Evolutionary conservation across 2,329 filamentous ascomycete genomes (phyloP).

Genomic region (Phaeophleospora eucalypticola): DNA sequence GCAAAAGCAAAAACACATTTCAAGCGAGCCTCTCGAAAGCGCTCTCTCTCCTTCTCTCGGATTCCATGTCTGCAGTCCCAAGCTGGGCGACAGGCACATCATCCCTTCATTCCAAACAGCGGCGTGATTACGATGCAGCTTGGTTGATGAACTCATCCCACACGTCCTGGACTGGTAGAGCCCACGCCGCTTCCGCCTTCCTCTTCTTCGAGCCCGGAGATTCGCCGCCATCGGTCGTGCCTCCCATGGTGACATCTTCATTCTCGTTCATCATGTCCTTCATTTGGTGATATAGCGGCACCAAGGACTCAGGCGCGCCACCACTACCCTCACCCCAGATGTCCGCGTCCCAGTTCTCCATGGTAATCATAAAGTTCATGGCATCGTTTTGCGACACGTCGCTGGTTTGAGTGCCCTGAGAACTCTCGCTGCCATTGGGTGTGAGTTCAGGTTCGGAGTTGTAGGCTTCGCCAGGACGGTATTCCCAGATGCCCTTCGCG

Average conservation of each 20-base stretch:
- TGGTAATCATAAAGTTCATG: conserved; percentile 17
- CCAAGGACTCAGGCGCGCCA: conserved; percentile 16
- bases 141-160: conserved; percentile 6
- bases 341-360: conserved; percentile 17
- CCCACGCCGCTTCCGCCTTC: conserved; percentile 17
- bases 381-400: conserved; percentile 37
- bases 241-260: conserved; percentile 14
- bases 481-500: conserved; percentile 4
- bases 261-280: conserved; percentile 20
- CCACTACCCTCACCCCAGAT: conserved; percentile 14
- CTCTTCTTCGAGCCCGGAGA: conserved; percentile 15
- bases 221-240: conserved; percentile 4
- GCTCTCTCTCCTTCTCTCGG: too few species aligned
- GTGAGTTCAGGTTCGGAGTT: conserved; percentile 28
- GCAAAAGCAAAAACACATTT: too few species aligned
- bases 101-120: too few species aligned
- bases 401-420: conserved; percentile 37
- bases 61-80: too few species aligned
- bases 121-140: neutral
- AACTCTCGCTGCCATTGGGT: conserved; percentile 19
- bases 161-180: conserved; percentile 12
- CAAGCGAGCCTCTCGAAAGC: too few species aligned
- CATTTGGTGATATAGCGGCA: conserved; percentile 21
- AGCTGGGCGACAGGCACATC: too few species aligned
- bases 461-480: conserved; percentile 17